Evolutionary conservation across 257 asterid genomes (phyloP).

Genomic region (Paulownia fortunei): DNA sequence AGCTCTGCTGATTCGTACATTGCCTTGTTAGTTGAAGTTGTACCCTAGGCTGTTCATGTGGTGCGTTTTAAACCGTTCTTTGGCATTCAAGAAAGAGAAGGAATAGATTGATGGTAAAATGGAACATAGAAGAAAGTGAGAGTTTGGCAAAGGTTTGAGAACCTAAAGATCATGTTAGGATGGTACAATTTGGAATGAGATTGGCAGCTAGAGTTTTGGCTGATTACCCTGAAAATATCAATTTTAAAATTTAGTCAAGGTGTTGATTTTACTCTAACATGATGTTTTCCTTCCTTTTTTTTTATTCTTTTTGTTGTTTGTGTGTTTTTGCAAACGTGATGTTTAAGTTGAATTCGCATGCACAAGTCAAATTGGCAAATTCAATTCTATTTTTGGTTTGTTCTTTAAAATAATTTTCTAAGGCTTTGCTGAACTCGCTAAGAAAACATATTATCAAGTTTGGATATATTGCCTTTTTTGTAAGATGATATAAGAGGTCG

Average conservation of each 20-base stretch:
- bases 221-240: neutral
- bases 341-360: neutral
- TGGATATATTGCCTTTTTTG: neutral
- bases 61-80: neutral
- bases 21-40: constrained; percentile 2
- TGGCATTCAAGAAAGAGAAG: neutral
- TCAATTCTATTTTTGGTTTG: too few species aligned
- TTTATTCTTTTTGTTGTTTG: neutral
- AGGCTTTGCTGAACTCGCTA: neutral
- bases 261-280: neutral
- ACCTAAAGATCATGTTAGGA: neutral
- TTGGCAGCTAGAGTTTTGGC: neutral
- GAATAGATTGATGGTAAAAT: neutral
- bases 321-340: neutral
- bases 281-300: neutral
- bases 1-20: neutral
- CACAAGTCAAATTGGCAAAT: too few species aligned
- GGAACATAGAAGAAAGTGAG: neutral
- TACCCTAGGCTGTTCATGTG: neutral
- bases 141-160: neutral
- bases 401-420: neutral
- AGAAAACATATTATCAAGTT: too few species aligned
- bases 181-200: neutral
- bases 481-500: neutral
- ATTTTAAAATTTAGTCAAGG: neutral